Base-by-base conservation (phyloP, 768 basidiomycete genomes). In the Leccinum disarticulatum region DNA sequence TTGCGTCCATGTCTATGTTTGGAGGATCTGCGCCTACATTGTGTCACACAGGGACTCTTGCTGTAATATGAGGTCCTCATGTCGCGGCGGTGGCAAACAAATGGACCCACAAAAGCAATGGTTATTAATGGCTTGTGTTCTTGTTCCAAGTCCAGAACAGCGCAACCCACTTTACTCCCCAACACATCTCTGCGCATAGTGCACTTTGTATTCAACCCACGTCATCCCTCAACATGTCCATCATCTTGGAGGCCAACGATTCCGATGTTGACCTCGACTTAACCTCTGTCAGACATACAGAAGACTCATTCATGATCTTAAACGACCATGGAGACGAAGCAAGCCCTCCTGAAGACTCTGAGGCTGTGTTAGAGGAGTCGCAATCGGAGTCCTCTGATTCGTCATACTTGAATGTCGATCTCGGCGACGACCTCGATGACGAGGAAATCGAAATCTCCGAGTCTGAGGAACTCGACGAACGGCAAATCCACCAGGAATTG, bases 1-100 rank as follows among this genome's bases (percentile, higher is more conserved):
- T 70, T 69, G 66, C 69, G 69, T 38, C 36, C 56, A 62, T 64
- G 57, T n/a, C 66, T 46, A 57, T 60, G 36, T 66, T 59, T 62
- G 69, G 59, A 57, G 6, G 61, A 61, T 68, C 6, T 11, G 56
- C 60, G 57, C 36, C 35, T 14, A 17, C 52, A 38, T 43, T 22
- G 9, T 55, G 38, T n/a, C 4, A 19, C 28, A 5, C 33, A 54
- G 46, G 54, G 55, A 13, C 2, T 3, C 46, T 35, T 6, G 41
- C 13, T 51, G 9, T 46, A 51, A 11, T 25, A 46, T 15, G 35
- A 14, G 9, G n/a, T 41, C 62, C 63, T 59, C 56, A 7, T 61
- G 58, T 25, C 25, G 25, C 25, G 25, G 25, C 25, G 25, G 25
- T 25, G 25, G 3, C 25, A 25, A 10, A 22, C 27, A 15, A 36